These are phyloP conservation scores for Claviceps digitariae DNA, from an alignment of 2,329 filamentous ascomycete genomes.

Conservation along the genomic window DNA sequence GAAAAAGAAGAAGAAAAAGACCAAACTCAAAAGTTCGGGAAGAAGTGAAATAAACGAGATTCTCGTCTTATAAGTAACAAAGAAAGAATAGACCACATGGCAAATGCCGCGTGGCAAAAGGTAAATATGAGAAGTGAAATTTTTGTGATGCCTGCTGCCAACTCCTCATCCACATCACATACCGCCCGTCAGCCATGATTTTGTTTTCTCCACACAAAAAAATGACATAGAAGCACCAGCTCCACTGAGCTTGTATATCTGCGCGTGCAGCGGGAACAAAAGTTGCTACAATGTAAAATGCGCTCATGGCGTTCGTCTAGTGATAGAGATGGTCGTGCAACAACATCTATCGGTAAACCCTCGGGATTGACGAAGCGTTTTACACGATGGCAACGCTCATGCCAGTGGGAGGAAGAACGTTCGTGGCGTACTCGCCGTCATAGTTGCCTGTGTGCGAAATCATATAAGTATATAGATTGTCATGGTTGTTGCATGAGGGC, in stretches of 20 bases:
- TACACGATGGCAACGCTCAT: constrained; percentile 15
- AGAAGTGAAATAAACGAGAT: constrained; percentile 4
- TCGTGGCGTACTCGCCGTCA: constrained; percentile 12
- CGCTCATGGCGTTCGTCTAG: neutral
- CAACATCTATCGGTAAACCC: neutral
- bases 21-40: neutral
- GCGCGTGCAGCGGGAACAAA: neutral
- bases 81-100: constrained; percentile 15
- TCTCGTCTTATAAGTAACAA: constrained; percentile 6
- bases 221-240: neutral
- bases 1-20: neutral
- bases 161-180: constrained; percentile 4
- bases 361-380: neutral
- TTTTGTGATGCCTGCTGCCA: neutral
- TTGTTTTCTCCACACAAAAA: neutral
- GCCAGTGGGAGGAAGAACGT: constrained; percentile 30
- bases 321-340: neutral
- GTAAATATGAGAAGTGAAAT: constrained; percentile 24
- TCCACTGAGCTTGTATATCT: neutral
- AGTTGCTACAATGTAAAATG: no score
- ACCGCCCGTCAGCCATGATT: neutral
- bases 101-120: constrained; percentile 20
- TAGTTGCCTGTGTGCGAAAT: neutral
- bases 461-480: neutral
- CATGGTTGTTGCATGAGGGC: neutral